Percentiles rank a stretch among this genome's conserved stretches.
Evolutionary conservation across 1,284 basidiomycete species (phyloP).

Genomic region (Sporisorium exsertum): DNA sequence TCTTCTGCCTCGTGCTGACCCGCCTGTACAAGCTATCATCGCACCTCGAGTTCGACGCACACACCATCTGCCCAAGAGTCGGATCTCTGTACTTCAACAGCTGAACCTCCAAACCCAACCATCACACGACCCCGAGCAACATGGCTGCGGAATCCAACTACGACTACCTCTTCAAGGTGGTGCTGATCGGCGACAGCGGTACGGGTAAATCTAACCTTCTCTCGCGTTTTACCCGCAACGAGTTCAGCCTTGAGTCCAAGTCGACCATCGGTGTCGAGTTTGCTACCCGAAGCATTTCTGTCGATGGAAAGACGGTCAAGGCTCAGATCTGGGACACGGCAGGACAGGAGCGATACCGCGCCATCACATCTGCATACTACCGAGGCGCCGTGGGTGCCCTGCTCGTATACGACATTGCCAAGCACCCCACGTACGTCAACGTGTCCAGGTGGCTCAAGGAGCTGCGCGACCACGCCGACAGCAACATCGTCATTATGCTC

Average conservation of each 20-base stretch:
- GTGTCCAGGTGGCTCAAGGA: constrained; percentile 99
- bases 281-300: constrained; percentile 92
- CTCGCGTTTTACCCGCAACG: constrained; percentile 88
- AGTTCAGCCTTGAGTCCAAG: constrained; percentile 98
- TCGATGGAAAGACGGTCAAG: constrained; percentile 97
- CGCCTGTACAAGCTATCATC: background rate
- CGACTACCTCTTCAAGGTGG: constrained; percentile 71
- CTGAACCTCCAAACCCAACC: background rate
- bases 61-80: background rate
- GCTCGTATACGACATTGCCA: constrained; percentile 72
- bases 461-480: constrained; percentile 76
- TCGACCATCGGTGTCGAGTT: constrained; percentile 97
- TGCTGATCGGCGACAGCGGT: constrained; percentile 98
- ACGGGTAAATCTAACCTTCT: constrained; percentile 86
- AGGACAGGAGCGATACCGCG: constrained; percentile 97
- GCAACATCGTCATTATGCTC: constrained; percentile 72
- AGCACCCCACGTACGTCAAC: constrained; percentile 95
- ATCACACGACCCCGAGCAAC: constrained; percentile 6
- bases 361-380: constrained; percentile 96
- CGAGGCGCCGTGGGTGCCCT: constrained; percentile 86
- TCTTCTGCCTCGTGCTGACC: background rate
- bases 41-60: background rate
- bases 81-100: background rate
- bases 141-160: constrained; percentile 68
- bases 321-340: constrained; percentile 99